phyloP scores from a whole-genome alignment of 1,284 basidiomycete species.

The Naganishia albida region DNA sequence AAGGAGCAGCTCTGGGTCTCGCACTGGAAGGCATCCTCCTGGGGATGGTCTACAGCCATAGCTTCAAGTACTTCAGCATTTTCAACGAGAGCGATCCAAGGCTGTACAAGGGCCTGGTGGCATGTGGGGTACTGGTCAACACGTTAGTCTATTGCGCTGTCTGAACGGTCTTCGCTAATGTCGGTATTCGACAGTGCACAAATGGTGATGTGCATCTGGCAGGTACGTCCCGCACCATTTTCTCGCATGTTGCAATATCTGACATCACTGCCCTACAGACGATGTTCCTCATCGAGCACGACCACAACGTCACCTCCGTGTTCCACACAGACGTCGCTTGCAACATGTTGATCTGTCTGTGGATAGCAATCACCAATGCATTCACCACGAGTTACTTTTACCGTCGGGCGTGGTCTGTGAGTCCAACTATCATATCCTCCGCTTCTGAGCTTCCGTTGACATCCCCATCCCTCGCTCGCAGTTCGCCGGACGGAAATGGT shows the following conservation, averaged over 20 bases:
- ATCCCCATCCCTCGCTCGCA: neutral
- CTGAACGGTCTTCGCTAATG: neutral
- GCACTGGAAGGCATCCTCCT: conserved; percentile 23
- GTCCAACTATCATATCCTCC: neutral
- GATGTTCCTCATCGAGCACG: conserved; percentile 19
- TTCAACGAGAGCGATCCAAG: conserved; percentile 24
- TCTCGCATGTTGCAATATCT: neutral
- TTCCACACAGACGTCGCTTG: conserved; percentile 14
- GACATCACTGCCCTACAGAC: neutral
- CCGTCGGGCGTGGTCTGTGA: conserved; percentile 21
- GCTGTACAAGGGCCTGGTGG: conserved; percentile 14
- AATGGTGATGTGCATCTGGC: conserved; percentile 22
- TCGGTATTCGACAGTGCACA: neutral
- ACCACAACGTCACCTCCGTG: conserved; percentile 11
- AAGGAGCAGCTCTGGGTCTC: conserved; percentile 23
- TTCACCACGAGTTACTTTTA: conserved; percentile 19
- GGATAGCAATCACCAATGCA: conserved; percentile 20
- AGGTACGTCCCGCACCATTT: neutral
- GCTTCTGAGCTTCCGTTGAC: neutral
- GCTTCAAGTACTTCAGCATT: conserved; percentile 14
- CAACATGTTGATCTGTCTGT: conserved; percentile 24
- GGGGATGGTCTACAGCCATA: conserved; percentile 17
- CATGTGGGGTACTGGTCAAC: conserved; percentile 2
- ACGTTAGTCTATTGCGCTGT: conserved; percentile 4
- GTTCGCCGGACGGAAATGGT: conserved; percentile 22